A percentile compares a stretch with the other conserved stretches of the same genome.
phyloP scores from a whole-genome alignment of 768 basidiomycete species.

The Tubosaeta sp. region DNA sequence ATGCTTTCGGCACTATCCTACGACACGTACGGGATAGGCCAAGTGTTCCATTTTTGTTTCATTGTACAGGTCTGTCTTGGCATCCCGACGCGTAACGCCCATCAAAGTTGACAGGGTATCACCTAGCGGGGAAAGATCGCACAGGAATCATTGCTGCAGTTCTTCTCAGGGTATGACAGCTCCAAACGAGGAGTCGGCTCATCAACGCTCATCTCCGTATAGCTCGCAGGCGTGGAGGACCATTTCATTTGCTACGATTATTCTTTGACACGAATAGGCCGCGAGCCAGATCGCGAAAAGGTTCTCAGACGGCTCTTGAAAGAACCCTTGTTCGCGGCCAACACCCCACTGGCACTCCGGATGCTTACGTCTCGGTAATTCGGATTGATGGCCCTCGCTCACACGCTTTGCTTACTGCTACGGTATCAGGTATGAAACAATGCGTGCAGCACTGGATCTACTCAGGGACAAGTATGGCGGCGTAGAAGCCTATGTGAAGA shows the following conservation, averaged over 20 bases:
- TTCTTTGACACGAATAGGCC: conserved; percentile 70
- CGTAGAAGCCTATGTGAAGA: conserved; percentile 57
- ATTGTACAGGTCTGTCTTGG: conserved; percentile 58
- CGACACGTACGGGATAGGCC: conserved; percentile 71
- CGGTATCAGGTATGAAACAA: conserved; percentile 58
- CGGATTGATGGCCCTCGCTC: not conserved
- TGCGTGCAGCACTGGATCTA: conserved; percentile 64
- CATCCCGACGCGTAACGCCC: not conserved
- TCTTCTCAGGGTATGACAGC: conserved; percentile 52
- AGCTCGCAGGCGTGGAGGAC: conserved; percentile 74
- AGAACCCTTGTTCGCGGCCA: conserved; percentile 69
- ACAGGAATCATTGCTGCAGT: conserved; percentile 76
- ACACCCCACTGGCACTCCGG: conserved; percentile 72
- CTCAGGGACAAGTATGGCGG: conserved; percentile 65
- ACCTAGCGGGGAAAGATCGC: conserved; percentile 72
- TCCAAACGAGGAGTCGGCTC: not conserved
- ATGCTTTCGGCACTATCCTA: conserved; percentile 65
- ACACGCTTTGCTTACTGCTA: not conserved
- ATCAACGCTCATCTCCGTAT: conserved; percentile 1
- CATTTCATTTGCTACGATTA: conserved; percentile 68
- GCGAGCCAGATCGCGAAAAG: conserved; percentile 71
- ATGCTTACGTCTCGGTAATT: conserved; percentile 74
- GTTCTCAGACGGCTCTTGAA: conserved; percentile 64
- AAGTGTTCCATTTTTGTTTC: conserved; percentile 61
- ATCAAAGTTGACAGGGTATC: not conserved